A percentile compares a stretch with the other conserved stretches of the same genome.
Evolutionary conservation across 805 yeast species (phyloP).

Genomic region (Candida nemodendra): DNA sequence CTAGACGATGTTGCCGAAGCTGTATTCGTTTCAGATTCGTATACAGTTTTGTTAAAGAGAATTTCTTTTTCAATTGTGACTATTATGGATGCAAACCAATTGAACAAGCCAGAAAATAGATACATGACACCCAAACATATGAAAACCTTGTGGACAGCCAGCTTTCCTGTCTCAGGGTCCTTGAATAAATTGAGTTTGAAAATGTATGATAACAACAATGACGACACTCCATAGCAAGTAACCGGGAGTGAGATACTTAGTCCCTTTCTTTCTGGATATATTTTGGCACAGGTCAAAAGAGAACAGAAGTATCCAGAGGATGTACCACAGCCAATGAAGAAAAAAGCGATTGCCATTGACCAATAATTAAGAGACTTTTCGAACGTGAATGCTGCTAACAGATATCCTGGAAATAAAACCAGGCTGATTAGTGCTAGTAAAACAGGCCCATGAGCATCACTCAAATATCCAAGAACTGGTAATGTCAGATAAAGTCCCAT

Average conservation of each 20-base stretch:
- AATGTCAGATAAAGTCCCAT: constrained; percentile 83
- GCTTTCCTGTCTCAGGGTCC: constrained; percentile 16
- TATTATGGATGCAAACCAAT: constrained; percentile 63
- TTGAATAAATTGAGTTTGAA: constrained; percentile 42
- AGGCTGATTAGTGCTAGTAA: constrained; percentile 61
- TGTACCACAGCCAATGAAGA: constrained; percentile 67
- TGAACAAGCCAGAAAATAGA: constrained; percentile 52
- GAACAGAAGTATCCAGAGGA: constrained; percentile 71
- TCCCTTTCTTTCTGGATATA: constrained; percentile 75
- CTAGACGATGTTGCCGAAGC: background rate
- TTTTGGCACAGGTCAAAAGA: constrained; percentile 76
- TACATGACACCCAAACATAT: constrained; percentile 51
- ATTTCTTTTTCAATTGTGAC: constrained; percentile 57
- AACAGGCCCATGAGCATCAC: constrained; percentile 85
- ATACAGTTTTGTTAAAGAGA: constrained; percentile 33
- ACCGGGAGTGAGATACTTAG: constrained; percentile 87
- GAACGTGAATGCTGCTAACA: constrained; percentile 42
- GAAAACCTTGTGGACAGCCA: constrained; percentile 55
- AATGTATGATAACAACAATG: constrained; percentile 69
- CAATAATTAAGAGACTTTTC: constrained; percentile 29
- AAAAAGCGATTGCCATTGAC: constrained; percentile 49
- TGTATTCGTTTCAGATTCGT: constrained; percentile 18
- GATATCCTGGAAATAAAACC: constrained; percentile 68
- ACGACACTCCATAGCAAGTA: constrained; percentile 80
- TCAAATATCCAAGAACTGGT: constrained; percentile 77